Evolutionary conservation across 176 grass and related monocot species (phyloP), one percentile per base, ranked within the genome.

Genomic region (Metroxylon sagu): DNA sequence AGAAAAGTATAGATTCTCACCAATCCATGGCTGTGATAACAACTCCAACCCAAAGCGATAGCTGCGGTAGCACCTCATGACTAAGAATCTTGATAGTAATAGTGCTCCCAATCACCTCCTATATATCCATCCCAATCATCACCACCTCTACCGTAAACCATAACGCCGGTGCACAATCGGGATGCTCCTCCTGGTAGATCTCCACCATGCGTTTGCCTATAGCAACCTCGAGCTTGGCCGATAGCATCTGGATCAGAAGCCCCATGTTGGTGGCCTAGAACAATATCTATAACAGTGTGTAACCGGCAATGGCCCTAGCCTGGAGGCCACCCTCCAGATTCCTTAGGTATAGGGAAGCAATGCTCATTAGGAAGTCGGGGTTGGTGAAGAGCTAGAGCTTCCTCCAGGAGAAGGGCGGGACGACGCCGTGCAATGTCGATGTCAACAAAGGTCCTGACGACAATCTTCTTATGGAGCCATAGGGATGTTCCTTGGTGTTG

Each of bases 81-180:
- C 65, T 56, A 18, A 68, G 52, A 18, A 68, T 68, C 65, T 68
- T 55, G 52, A 68, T 68, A 10, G 65, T 51, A 19, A 68, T 68
- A 12, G 65, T 16, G 52, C 65, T 68, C 28, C 65, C 65, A 12
- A 68, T 55, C 27, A 68, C 65, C 65, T 68, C 65, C 65, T 68
- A 51, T 3, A 68, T 56, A 52, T 55, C 65, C 17, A 51, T 51
- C 16, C 65, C 52, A n/a, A 68, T 56, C 50, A 67, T 26, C 0
- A 50, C 65, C 50, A 67, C 6, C 65, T 67, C 65, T 5, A 50
- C 51, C 65, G 35, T 55, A 16, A 67, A 28, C 65, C 65, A 67
- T 5, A 67, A 26, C 65, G 26, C 65, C n/a, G 54, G 6, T 5
- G 51, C 50, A 50, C 65, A 67, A 12, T 7, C 4, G 5, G 25